phyloP scores from a whole-genome alignment of 2,329 filamentous ascomycete species.

The Colletotrichum gloeosporioides region DNA sequence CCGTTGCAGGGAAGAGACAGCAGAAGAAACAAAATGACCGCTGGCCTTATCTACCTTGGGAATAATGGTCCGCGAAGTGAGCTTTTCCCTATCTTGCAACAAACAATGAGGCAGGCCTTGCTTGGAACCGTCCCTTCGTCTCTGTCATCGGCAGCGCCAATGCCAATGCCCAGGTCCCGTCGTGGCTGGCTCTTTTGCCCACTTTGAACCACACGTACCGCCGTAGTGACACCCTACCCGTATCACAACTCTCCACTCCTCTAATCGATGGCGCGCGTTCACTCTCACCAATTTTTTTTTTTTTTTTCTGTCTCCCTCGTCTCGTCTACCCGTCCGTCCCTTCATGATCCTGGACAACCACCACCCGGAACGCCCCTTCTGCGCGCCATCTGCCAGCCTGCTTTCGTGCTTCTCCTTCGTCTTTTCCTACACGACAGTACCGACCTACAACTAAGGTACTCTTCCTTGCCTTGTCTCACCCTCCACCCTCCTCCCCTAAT shows the following conservation, averaged over 20 bases:
- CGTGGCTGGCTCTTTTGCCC: conserved; percentile 16
- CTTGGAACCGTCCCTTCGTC: neutral
- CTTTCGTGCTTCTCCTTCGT: conserved; percentile 21
- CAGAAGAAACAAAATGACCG: neutral
- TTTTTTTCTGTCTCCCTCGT: neutral
- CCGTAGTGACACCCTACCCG: conserved; percentile 17
- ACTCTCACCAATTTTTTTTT: conserved; percentile 12
- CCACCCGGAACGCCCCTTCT: neutral
- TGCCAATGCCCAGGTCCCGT: neutral
- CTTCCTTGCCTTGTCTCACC: conserved; percentile 14
- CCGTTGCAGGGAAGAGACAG: neutral
- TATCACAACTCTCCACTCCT: conserved; percentile 21
- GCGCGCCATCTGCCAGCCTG: conserved; percentile 22
- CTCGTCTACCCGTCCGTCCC: neutral
- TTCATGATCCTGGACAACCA: neutral
- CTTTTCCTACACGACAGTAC: neutral
- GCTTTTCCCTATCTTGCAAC: neutral
- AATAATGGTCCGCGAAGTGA: neutral
- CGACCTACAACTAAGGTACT: neutral
- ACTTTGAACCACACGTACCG: conserved; percentile 18
- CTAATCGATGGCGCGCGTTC: conserved; percentile 12
- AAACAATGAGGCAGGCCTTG: neutral
- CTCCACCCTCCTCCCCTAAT: neutral
- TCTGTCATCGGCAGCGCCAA: neutral
- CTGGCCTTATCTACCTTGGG: neutral